Base-by-base conservation (phyloP, 352 stramenopile species). In the Phytopythium cucurbitacearum region DNA sequence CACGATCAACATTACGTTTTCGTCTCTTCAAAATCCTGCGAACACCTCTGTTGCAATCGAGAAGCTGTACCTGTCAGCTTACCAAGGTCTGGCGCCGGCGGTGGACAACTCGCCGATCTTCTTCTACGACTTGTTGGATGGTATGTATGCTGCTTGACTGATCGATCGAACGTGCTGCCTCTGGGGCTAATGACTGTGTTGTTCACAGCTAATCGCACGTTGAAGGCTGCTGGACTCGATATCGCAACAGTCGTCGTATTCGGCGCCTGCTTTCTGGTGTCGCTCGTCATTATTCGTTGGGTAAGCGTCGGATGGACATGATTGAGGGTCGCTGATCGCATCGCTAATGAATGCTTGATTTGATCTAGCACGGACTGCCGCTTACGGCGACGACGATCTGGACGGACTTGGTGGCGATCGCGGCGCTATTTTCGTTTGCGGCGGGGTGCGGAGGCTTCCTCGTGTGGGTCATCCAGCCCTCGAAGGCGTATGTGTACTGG, bases 371-470 rank as follows among this genome's bases (percentile, higher is more conserved):
- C 41, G 85, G 85, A 3, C 62, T 95, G 28, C 82, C 83, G 13
- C 62, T 95, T 21, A 95, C 82, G 7, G 83, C 87, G 54, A 80
- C 76, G 44, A 95, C 85, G 9, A 52, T 91, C 9, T 95, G 85
- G 85, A 95, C 85, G 3, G 85, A 95, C 56, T 76, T 93, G 58
- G 85, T 95, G 28, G 84, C 85, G 0, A 92, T 95, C 38, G 74
- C 80, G 4, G 76, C 82, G 16, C 51, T 95, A 13, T 90, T 93
- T 57, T 91, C 82, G 7, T 92, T 93, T 51, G 85, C 82, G 15
- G 80, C 81, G n/a, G 83, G 66, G 3, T 89, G 79, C 40, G 83
- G 75, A 32, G 82, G 82, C 1, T 93, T 78, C 47, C 48, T 95
- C 6, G 77, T 95, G n/a, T 95, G 85, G 85, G 69, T 84, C 5